Evolutionary conservation across 805 yeast species (phyloP).

Genomic region (Suhomyces sp.): DNA sequence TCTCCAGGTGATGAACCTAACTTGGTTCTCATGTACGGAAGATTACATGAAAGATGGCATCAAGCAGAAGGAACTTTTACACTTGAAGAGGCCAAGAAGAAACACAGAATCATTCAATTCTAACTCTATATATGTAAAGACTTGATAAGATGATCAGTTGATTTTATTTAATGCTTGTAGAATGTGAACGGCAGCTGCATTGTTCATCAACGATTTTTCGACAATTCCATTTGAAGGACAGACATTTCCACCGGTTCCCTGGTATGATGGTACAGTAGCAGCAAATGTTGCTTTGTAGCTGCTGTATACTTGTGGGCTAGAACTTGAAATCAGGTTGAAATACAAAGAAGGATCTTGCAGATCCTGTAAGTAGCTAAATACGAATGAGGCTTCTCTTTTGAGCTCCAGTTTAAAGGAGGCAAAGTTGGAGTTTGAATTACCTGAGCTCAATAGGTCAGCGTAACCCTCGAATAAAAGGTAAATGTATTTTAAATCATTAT

Average conservation of each 20-base stretch:
- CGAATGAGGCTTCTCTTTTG: slow-evolving; percentile 14
- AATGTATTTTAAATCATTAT: slow-evolving; percentile 21
- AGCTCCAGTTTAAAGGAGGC: slow-evolving; percentile 11
- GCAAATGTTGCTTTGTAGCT: slow-evolving; percentile 9
- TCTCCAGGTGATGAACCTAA: slow-evolving; percentile 36
- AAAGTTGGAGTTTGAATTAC: slow-evolving; percentile 5
- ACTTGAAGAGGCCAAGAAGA: slow-evolving; percentile 27
- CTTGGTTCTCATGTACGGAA: slow-evolving; percentile 37
- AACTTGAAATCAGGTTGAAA: slow-evolving; percentile 7
- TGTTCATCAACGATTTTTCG: slow-evolving; percentile 15
- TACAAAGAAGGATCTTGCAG: slow-evolving; percentile 11
- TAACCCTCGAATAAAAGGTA: slow-evolving; percentile 25
- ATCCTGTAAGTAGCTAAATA: slow-evolving; percentile 16
- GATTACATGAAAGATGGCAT: slow-evolving; percentile 46
- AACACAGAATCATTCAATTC: slow-evolving; percentile 22
- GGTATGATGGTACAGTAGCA: slow-evolving; percentile 1
- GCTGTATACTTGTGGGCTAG: slow-evolving; percentile 7
- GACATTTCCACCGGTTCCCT: background rate
- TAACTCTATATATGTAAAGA: slow-evolving; percentile 1
- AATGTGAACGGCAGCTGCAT: slow-evolving; percentile 18
- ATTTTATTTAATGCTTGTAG: slow-evolving; percentile 12
- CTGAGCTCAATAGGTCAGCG: slow-evolving; percentile 16
- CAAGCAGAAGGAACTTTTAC: slow-evolving; percentile 17
- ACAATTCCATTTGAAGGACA: slow-evolving; percentile 3
- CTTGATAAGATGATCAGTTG: background rate